A percentile compares a stretch with the other conserved stretches of the same genome.
These are phyloP conservation scores for Tulasnella sp. DNA, from an alignment of 768 basidiomycete species.

Conservation along the genomic window DNA sequence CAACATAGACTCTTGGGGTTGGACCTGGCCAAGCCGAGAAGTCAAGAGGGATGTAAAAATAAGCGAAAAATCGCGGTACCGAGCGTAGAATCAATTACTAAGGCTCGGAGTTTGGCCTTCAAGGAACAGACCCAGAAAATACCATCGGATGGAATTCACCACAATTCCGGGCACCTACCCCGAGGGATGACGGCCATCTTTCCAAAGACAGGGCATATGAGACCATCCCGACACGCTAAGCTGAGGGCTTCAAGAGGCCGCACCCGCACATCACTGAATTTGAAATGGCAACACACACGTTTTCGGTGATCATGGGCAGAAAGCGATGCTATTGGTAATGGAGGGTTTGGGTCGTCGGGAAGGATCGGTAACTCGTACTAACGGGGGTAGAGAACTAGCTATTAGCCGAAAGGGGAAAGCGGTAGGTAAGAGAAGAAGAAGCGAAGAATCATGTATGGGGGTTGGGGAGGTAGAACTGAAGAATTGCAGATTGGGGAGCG, in stretches of 20 bases:
- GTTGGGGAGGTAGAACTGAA: background rate
- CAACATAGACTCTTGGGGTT: background rate
- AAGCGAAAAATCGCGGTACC: background rate
- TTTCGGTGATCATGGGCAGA: background rate
- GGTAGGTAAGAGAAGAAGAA: background rate
- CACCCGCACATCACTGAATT: background rate
- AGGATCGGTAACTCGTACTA: background rate
- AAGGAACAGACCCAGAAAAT: background rate
- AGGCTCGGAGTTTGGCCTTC: background rate
- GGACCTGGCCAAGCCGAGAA: too few relatives aligned
- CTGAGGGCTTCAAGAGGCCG: background rate
- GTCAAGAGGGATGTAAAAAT: background rate
- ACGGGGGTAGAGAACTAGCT: background rate
- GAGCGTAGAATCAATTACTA: background rate
- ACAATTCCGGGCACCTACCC: background rate
- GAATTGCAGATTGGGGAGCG: background rate
- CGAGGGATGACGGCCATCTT: background rate
- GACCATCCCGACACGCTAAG: background rate
- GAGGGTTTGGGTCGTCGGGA: background rate
- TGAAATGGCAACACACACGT: background rate
- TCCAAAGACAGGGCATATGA: background rate
- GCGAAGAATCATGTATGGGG: background rate
- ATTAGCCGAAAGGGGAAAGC: background rate
- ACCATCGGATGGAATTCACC: background rate
- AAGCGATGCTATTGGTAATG: constrained; percentile 1